Percentiles rank a stretch among this genome's conserved stretches.
Conservation (phyloP, 2,329 filamentous ascomycete genomes). For the Diplodia mutila region DNA sequence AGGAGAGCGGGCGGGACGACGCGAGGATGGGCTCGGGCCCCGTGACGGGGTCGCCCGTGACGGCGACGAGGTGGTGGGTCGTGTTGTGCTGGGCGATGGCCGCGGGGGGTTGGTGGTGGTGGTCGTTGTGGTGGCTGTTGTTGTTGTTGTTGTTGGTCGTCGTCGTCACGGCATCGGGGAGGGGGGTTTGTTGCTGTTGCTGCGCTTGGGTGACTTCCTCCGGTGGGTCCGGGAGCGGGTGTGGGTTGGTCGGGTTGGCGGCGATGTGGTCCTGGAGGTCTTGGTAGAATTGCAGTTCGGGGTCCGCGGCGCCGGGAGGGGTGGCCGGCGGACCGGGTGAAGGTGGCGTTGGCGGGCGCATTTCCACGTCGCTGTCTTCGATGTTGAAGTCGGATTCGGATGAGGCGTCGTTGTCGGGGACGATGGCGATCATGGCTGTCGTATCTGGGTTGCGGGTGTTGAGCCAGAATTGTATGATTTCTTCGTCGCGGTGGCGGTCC, state of each 20-base stretch:
- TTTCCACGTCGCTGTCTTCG: constrained; percentile 29
- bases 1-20: constrained; percentile 36
- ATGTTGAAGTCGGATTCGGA: constrained; percentile 4
- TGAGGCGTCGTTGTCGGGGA: background rate
- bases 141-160: background rate
- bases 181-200: background rate
- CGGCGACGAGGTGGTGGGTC: constrained; percentile 4
- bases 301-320: background rate
- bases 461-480: constrained; percentile 52
- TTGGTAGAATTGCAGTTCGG: constrained; percentile 12
- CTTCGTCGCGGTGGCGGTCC: constrained; percentile 42
- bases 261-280: background rate
- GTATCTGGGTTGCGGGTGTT: constrained; percentile 44
- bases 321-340: background rate
- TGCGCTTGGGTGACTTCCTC: background rate
- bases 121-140: background rate
- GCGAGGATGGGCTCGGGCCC: constrained; percentile 31
- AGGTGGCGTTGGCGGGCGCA: background rate
- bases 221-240: background rate
- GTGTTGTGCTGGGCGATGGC: background rate
- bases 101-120: background rate
- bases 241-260: background rate
- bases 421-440: constrained; percentile 42
- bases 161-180: too few species aligned
- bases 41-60: constrained; percentile 35